phyloP scores from a whole-genome alignment of 208 protist genomes.

The Leishmania arabica region DNA sequence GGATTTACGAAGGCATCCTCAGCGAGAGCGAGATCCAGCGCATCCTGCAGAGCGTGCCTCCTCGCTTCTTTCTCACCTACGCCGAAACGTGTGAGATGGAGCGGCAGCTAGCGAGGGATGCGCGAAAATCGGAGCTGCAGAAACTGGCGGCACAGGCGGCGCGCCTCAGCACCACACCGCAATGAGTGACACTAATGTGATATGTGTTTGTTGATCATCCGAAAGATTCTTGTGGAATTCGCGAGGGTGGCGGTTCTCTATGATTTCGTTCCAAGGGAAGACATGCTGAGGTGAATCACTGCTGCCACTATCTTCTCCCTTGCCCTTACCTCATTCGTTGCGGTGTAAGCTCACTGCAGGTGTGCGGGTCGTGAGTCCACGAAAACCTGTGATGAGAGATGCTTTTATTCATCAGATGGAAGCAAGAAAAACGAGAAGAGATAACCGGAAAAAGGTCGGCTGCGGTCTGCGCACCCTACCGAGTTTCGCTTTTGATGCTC shows the following conservation, averaged over 20 bases:
- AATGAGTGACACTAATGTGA: background rate
- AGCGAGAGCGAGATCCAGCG: conserved; percentile 80
- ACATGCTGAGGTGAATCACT: background rate
- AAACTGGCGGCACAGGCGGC: conserved; percentile 33
- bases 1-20: conserved; percentile 70
- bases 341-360: background rate
- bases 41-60: conserved; percentile 68
- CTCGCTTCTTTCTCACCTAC: conserved; percentile 74
- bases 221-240: background rate
- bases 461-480: background rate
- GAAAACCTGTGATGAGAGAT: background rate
- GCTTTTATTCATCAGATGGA: background rate
- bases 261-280: background rate
- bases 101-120: conserved; percentile 37
- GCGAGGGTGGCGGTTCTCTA: background rate
- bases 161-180: background rate
- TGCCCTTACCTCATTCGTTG: background rate
- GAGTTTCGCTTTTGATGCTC: background rate
- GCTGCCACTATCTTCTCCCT: background rate
- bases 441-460: background rate
- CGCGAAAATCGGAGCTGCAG: conserved; percentile 44
- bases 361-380: no score
- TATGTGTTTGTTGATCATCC: background rate
- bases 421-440: no score
- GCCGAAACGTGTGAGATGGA: conserved; percentile 61